Percentiles rank a stretch among this genome's conserved stretches.
Conservation (phyloP, 805 yeast species). For the Candida nanaspora region DNA sequence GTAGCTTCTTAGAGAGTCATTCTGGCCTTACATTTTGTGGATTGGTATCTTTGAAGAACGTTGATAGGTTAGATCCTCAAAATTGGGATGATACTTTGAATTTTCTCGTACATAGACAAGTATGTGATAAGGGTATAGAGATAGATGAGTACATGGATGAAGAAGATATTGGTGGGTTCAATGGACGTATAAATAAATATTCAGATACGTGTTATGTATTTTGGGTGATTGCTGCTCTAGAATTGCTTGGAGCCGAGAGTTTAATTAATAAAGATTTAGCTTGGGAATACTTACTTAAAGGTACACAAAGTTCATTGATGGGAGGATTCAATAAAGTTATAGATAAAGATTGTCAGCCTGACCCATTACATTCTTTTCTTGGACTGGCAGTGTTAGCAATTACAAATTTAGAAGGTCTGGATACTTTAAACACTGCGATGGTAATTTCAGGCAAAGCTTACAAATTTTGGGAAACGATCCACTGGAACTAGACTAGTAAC, state of each 20-base stretch:
- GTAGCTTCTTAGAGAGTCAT: constrained; percentile 55
- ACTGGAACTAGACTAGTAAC: background rate
- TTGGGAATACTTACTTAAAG: constrained; percentile 36
- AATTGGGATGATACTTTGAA: constrained; percentile 35
- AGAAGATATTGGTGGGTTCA: constrained; percentile 68
- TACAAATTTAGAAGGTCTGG: constrained; percentile 11
- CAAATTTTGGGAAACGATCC: background rate
- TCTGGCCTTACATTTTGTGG: constrained; percentile 88
- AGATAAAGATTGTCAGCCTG: constrained; percentile 43
- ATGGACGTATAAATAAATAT: constrained; percentile 79
- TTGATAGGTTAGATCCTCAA: constrained; percentile 11
- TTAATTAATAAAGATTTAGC: constrained; percentile 32
- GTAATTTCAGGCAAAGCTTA: background rate
- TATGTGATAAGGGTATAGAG: constrained; percentile 24
- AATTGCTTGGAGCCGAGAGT: constrained; percentile 25
- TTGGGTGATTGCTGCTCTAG: constrained; percentile 66
- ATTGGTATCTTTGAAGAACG: constrained; percentile 47
- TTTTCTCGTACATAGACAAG: constrained; percentile 65
- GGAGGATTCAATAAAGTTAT: constrained; percentile 79
- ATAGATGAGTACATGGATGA: constrained; percentile 29
- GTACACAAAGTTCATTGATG: constrained; percentile 51
- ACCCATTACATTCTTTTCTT: constrained; percentile 60
- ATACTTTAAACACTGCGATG: background rate
- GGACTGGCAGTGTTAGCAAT: constrained; percentile 49
- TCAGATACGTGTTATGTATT: constrained; percentile 86